Evolutionary conservation across 495 filamentous ascomycete genomes (phyloP).

Genomic region (Hypoxylon fragiforme): DNA sequence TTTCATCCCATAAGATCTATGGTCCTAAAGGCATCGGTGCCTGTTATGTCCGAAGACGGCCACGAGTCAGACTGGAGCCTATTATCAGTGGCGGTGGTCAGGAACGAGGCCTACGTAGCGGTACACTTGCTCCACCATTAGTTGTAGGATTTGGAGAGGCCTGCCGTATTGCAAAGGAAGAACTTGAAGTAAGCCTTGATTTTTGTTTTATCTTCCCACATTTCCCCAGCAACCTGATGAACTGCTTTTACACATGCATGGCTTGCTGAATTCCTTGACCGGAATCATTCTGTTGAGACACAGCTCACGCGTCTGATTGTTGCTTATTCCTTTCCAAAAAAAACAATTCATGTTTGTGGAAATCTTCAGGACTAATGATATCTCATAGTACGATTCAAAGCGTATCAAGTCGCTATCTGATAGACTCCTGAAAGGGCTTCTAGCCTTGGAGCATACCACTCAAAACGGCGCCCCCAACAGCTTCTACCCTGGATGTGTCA

Average conservation of each 20-base stretch:
- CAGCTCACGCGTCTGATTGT: conserved; percentile 56
- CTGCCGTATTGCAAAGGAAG: conserved; percentile 84
- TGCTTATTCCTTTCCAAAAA: background rate
- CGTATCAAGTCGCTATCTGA: conserved; percentile 81
- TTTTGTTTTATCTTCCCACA: conserved; percentile 1
- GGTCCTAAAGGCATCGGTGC: conserved; percentile 96
- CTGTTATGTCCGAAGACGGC: conserved; percentile 89
- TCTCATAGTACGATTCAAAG: conserved; percentile 80
- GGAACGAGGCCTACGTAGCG: conserved; percentile 90
- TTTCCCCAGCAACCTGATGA: conserved; percentile 57
- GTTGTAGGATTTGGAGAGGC: conserved; percentile 95
- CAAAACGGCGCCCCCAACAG: conserved; percentile 83
- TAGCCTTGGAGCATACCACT: conserved; percentile 86
- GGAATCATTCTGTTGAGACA: conserved; percentile 54
- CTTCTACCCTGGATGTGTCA: conserved; percentile 96
- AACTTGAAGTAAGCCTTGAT: conserved; percentile 72
- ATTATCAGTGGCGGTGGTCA: conserved; percentile 96
- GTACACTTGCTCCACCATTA: conserved; percentile 86
- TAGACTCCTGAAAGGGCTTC: conserved; percentile 75
- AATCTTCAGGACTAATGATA: conserved; percentile 33
- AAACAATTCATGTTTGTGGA: conserved; percentile 17
- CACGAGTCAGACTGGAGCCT: conserved; percentile 90
- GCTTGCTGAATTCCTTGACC: conserved; percentile 59
- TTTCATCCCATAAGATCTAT: conserved; percentile 99
- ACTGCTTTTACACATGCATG: conserved; percentile 70